Evolutionary conservation across 306 rosid genomes (phyloP), one percentile per base, ranked within the genome.

Genomic region (Sicyos baderoa): DNA sequence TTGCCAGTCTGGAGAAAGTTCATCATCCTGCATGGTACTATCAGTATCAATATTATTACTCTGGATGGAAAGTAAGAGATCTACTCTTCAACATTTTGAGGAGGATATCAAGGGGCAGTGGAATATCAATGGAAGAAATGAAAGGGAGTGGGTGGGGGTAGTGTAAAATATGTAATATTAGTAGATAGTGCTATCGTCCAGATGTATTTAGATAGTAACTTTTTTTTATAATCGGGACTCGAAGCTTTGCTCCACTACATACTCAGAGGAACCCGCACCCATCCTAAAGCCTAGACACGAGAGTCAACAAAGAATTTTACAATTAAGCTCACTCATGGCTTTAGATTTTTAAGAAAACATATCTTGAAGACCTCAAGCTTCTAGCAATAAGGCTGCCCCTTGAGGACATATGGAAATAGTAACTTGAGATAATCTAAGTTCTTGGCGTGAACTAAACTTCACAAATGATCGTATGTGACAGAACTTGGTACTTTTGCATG

Each of bases 1-100:
- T 83, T 72, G 75, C 95, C 95, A 86, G 72, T 88, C 89, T 77
- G 76, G 77, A 12, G 68, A 74, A 61, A 47, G 32, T 9, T 56
- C 71, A 65, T 82, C 83, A 54, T 85, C 91, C 95, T 91, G 90
- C 82, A 84, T 56, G 35, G 9, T 45, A 72, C 42, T 83, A 76
- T 74, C 70, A 55, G 25, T 15, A 27, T 54, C 70, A 55, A 45
- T 15, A 27, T 54, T 19, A 19, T 71, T 35, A 74, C 69, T 48
- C 51, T 59, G 18, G 42, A 71, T 73, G 61, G 73, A 44, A 50
- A 72, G 32, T 8, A 47, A 19, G 35, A 42, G 49, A 23, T 37
- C 17, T 66, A 21, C 54, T 15, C n/a, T 22, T 66, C 54, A 12
- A 63, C 53, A 47, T 45, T 66, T 21, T 47, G 40, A 66, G 54